A percentile compares a stretch with the other conserved stretches of the same genome.
These are phyloP conservation scores for Cinnamomum chago DNA, from an alignment of 164 flowering plant species.

Conservation along the genomic window DNA sequence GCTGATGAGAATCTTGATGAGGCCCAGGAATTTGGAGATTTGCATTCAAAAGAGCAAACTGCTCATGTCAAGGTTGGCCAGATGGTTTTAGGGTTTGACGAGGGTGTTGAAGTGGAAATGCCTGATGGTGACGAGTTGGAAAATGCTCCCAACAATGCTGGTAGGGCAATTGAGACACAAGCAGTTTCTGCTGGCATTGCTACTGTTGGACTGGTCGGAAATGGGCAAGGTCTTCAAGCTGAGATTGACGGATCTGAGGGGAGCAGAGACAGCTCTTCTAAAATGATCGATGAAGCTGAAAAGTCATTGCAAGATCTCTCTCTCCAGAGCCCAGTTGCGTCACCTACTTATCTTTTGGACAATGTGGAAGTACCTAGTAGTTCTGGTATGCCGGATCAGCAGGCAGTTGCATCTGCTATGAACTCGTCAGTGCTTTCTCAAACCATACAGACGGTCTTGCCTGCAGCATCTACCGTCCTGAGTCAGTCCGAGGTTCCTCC, in stretches of 20 bases:
- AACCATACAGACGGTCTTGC: slow-evolving; percentile 27
- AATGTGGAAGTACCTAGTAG: slow-evolving; percentile 26
- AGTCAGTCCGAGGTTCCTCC: slow-evolving; percentile 63
- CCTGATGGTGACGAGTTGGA: slow-evolving; percentile 58
- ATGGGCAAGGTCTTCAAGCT: slow-evolving; percentile 23
- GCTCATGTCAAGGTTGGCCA: slow-evolving; percentile 38
- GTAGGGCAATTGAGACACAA: slow-evolving; percentile 25
- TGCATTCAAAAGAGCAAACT: slow-evolving; percentile 54
- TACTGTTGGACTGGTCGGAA: slow-evolving; percentile 24
- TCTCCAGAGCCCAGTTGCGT: slow-evolving; percentile 15
- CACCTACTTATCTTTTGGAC: slow-evolving; percentile 19
- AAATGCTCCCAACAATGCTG: slow-evolving; percentile 35
- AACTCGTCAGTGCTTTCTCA: slow-evolving; percentile 25
- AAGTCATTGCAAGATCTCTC: slow-evolving; percentile 32
- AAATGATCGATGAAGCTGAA: slow-evolving; percentile 31
- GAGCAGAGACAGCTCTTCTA: slow-evolving; percentile 25
- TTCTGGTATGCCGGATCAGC: slow-evolving; percentile 27
- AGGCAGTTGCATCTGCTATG: slow-evolving; percentile 25
- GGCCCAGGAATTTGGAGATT: slow-evolving; percentile 47
- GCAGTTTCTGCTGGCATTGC: slow-evolving; percentile 30
- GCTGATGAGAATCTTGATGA: slow-evolving; percentile 55
- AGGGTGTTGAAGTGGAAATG: slow-evolving; percentile 69
- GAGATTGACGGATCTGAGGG: slow-evolving; percentile 24
- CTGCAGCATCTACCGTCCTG: slow-evolving; percentile 37
- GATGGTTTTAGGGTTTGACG: slow-evolving; percentile 70